Base-by-base conservation (phyloP, 768 basidiomycete species). In the Panellus pusillus region DNA sequence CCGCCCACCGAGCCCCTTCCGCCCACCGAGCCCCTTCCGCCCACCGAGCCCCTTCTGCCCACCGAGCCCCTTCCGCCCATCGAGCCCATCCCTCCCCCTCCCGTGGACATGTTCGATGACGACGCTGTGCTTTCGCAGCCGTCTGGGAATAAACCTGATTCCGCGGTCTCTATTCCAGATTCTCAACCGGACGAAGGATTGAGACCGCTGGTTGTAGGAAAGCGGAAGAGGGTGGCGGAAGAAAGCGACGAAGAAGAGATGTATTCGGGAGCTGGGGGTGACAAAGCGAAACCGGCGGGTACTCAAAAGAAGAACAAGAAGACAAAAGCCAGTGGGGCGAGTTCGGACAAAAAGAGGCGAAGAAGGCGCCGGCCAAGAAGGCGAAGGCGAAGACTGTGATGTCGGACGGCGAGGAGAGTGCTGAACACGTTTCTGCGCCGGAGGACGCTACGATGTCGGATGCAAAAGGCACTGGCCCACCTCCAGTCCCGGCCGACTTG, bases 371-470 rank as follows among this genome's bases (percentile, higher is more conserved):
- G 8, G 43, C 52, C 5, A 55, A 60, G 52, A 56, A 56, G 38
- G 53, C 54, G 45, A 58, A 65, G 19, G 55, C 50, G 37, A 50
- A 28, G 42, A 38, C 39, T 28, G 47, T 50, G 15, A 52, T 67
- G 20, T 70, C 72, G 28, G 74, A 74, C 17, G 67, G 72, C 18
- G 71, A 73, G 14, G 67, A 66, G 18, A 47, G 53, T 38, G 41
- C 50, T 15, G 52, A 45, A 11, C 44, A 44, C 17, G 18, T 27
- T 1, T 27, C 20, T 12, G 28, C 4, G 18, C 39, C 18, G 40
- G 37, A 48, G 27, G 39, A 42, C 31, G 41, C 46, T 35, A 49
- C 17, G 18, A 46, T 38, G 32, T 15, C 39, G 31, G 48, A 45
- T 39, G 37, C 35, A 18, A 19, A 31, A 15, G 42, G 6, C 24